Conservation (phyloP, 768 basidiomycete genomes). For the Hericium rajendrae region DNA sequence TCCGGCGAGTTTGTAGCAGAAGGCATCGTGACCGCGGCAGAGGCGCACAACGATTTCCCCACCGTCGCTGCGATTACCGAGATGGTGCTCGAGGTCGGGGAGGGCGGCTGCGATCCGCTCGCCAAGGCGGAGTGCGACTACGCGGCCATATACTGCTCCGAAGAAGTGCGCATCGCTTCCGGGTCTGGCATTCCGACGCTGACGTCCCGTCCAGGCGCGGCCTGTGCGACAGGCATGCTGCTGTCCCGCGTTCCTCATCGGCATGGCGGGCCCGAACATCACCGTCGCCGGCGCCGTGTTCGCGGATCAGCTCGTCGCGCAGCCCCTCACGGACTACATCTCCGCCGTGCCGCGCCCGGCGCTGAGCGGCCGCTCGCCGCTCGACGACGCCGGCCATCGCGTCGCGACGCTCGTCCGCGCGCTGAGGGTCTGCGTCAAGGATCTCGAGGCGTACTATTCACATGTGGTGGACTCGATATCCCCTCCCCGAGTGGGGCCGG, state of each 20-base stretch:
- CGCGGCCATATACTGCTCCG: conserved; percentile 3
- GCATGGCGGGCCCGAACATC: conserved; percentile 14
- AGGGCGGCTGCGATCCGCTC: conserved; percentile 6
- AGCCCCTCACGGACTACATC: conserved; percentile 14
- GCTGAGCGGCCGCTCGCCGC: background rate
- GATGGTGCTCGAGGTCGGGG: conserved; percentile 4
- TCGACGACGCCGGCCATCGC: conserved; percentile 1
- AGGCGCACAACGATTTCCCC: background rate
- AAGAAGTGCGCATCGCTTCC: background rate
- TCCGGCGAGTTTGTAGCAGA: background rate
- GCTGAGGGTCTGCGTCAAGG: background rate
- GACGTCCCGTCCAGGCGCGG: background rate
- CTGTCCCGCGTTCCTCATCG: conserved; percentile 16
- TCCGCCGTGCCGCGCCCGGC: background rate
- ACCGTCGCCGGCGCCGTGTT: conserved; percentile 14
- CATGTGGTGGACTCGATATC: background rate
- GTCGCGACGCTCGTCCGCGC: conserved; percentile 5
- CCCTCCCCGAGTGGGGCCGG: too few species aligned
- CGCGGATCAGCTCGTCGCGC: conserved; percentile 10
- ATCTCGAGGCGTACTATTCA: background rate
- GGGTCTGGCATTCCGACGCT: background rate
- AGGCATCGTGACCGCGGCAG: background rate
- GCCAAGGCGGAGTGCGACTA: conserved; percentile 8
- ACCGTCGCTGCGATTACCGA: conserved; percentile 1
- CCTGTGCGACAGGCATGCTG: conserved; percentile 10